These are phyloP conservation scores for Fusarium pseudograminearum DNA, from an alignment of 2,329 filamentous ascomycete genomes.

Conservation along the genomic window DNA sequence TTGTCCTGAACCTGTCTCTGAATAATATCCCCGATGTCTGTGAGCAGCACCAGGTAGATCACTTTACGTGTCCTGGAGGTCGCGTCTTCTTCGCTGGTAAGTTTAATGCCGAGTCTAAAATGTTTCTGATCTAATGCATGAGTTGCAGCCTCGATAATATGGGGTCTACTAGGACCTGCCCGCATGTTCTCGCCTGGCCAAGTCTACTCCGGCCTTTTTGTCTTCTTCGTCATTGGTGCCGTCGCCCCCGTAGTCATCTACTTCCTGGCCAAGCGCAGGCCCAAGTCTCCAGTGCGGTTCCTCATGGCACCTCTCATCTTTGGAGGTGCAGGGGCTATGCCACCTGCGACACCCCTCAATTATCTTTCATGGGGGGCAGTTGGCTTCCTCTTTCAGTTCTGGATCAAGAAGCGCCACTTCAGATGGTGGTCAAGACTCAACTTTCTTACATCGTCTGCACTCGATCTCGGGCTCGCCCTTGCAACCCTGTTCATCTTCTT, in stretches of 20 bases:
- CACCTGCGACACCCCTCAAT: slow-evolving; percentile 77
- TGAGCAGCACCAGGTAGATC: slow-evolving; percentile 64
- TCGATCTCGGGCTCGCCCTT: slow-evolving; percentile 77
- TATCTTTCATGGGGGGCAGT: slow-evolving; percentile 81
- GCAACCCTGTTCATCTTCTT: slow-evolving; percentile 78
- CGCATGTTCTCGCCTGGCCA: slow-evolving; percentile 73
- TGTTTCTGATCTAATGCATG: slow-evolving; percentile 13
- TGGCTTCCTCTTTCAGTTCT: slow-evolving; percentile 77
- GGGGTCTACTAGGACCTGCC: slow-evolving; percentile 73
- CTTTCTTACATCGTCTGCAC: slow-evolving; percentile 76
- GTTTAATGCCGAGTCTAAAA: slow-evolving; percentile 9
- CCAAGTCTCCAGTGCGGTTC: slow-evolving; percentile 62
- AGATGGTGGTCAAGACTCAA: slow-evolving; percentile 81
- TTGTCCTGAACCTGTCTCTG: slow-evolving; percentile 72
- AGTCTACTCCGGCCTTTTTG: slow-evolving; percentile 70
- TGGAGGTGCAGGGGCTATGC: slow-evolving; percentile 68
- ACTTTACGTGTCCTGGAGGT: slow-evolving; percentile 73
- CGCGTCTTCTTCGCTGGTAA: slow-evolving; percentile 72
- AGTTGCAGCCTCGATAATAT: slow-evolving; percentile 70
- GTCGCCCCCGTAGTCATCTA: slow-evolving; percentile 65
- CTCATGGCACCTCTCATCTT: slow-evolving; percentile 74
- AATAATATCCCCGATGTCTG: slow-evolving; percentile 74
- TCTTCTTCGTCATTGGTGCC: slow-evolving; percentile 70
- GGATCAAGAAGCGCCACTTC: slow-evolving; percentile 71
- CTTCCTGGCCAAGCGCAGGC: slow-evolving; percentile 62